Conservation (phyloP, 2,329 filamentous ascomycete genomes). For the Tolypocladium pustulatum region DNA sequence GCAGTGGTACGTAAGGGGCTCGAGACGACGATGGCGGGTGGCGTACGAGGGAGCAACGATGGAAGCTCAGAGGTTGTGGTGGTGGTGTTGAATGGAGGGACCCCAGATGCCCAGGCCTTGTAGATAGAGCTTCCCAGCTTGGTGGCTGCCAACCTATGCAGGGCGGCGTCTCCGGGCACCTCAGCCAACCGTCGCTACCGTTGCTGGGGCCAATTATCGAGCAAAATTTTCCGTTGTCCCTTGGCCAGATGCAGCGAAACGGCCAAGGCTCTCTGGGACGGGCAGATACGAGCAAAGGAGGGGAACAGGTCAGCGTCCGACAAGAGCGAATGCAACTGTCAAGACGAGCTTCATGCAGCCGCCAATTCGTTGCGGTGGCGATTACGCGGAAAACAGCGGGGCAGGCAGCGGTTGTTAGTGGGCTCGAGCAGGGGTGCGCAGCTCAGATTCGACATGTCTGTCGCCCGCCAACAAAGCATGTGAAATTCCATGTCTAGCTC, state of each 20-base stretch:
- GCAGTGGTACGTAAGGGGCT: not conserved
- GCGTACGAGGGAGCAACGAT: not conserved
- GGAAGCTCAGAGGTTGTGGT: not conserved
- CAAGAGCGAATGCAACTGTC: not conserved
- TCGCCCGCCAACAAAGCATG: not conserved
- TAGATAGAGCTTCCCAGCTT: not conserved
- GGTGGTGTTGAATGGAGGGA: not conserved
- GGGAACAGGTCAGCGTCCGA: not conserved
- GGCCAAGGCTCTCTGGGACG: not conserved
- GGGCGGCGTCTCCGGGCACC: not conserved
- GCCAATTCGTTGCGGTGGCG: not conserved
- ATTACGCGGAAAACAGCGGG: conserved; percentile 3
- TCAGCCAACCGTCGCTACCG: not conserved
- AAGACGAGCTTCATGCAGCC: not conserved
- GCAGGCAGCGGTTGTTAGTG: not conserved
- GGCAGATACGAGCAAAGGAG: not conserved
- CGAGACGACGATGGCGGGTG: not conserved
- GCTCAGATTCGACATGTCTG: not conserved
- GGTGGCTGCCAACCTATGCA: not conserved
- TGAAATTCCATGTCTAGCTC: not conserved
- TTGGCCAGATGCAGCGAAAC: not conserved
- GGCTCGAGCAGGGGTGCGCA: not conserved
- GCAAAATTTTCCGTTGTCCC: not conserved
- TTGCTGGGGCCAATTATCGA: not conserved
- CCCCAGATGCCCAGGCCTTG: not conserved